Conservation (phyloP, 805 yeast species). For the Barnettozyma sp. region DNA sequence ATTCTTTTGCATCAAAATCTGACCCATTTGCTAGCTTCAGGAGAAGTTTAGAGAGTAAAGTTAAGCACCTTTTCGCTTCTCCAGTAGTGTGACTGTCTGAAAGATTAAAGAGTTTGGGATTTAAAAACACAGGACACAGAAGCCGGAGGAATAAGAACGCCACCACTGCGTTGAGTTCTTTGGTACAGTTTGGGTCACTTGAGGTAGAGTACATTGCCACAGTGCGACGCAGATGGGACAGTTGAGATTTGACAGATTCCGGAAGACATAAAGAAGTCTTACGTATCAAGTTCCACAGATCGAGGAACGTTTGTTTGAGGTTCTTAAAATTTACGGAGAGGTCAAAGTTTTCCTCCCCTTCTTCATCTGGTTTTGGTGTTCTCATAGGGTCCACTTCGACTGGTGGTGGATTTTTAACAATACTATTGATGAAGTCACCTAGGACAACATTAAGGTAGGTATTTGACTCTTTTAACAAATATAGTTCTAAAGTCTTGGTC, state of each 20-base stretch:
- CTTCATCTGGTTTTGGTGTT: conserved; percentile 31
- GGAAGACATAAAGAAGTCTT: conserved; percentile 73
- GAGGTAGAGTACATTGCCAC: conserved; percentile 49
- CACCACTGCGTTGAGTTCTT: conserved; percentile 62
- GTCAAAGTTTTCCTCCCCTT: conserved; percentile 30
- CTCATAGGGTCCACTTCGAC: conserved; percentile 77
- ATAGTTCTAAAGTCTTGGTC: conserved; percentile 74
- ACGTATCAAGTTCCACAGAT: conserved; percentile 61
- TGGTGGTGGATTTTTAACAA: conserved; percentile 43
- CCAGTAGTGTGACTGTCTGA: conserved; percentile 67
- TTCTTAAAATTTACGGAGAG: conserved; percentile 42
- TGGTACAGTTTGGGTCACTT: neutral
- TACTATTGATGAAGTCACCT: conserved; percentile 55
- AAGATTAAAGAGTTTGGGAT: conserved; percentile 78
- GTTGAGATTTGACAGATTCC: conserved; percentile 50
- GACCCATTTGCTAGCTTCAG: conserved; percentile 75
- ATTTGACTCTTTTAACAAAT: conserved; percentile 68
- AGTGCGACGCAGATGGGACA: conserved; percentile 54
- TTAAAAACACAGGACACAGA: conserved; percentile 85
- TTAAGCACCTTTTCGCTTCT: conserved; percentile 66
- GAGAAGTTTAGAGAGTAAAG: conserved; percentile 72
- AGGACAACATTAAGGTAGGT: conserved; percentile 69
- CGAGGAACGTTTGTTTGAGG: conserved; percentile 44
- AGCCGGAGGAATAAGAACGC: conserved; percentile 81
- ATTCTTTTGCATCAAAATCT: conserved; percentile 75